phyloP scores from a whole-genome alignment of 345 rosid species.

The Populus simonii region DNA sequence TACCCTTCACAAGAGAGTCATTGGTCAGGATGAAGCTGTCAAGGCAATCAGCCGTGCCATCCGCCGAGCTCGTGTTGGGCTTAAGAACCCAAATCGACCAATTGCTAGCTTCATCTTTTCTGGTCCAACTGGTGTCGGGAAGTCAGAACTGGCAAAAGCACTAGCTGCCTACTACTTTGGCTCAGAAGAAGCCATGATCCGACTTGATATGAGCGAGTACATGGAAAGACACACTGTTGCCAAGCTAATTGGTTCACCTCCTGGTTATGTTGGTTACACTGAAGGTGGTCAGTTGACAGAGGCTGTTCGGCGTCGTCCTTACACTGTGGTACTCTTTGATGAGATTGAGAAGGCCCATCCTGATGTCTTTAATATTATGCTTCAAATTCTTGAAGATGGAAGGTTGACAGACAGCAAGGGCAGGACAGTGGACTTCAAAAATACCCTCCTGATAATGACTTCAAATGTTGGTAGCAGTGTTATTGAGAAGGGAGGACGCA shows the following conservation, averaged over 20 bases:
- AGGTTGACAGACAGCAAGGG: slow-evolving; percentile 98
- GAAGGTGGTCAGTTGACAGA: slow-evolving; percentile 98
- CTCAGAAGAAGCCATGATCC: slow-evolving; percentile 94
- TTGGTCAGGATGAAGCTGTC: slow-evolving; percentile 99
- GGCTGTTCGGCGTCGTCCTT: slow-evolving; percentile 94
- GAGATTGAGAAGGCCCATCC: slow-evolving; percentile 99
- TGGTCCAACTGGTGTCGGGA: slow-evolving; percentile 99
- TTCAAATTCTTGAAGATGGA: slow-evolving; percentile 97
- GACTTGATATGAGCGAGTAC: slow-evolving; percentile 99
- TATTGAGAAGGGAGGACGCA: slow-evolving; percentile 86
- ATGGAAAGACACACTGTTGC: slow-evolving; percentile 98
- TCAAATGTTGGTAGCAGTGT: slow-evolving; percentile 97
- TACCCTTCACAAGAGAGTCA: slow-evolving; percentile 81
- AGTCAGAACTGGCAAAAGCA: slow-evolving; percentile 94
- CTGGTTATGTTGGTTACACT: slow-evolving; percentile 96
- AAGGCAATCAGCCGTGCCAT: slow-evolving; percentile 92
- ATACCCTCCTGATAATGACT: slow-evolving; percentile 95
- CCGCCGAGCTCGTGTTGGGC: slow-evolving; percentile 97
- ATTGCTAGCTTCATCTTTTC: slow-evolving; percentile 99
- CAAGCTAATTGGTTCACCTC: slow-evolving; percentile 96
- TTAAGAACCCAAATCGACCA: slow-evolving; percentile 90
- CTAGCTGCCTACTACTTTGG: slow-evolving; percentile 95
- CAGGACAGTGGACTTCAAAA: slow-evolving; percentile 94
- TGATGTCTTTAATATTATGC: slow-evolving; percentile 99
- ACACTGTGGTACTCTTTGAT: slow-evolving; percentile 85